phyloP scores from a whole-genome alignment of 768 basidiomycete genomes.

The Leccinum boreale region DNA sequence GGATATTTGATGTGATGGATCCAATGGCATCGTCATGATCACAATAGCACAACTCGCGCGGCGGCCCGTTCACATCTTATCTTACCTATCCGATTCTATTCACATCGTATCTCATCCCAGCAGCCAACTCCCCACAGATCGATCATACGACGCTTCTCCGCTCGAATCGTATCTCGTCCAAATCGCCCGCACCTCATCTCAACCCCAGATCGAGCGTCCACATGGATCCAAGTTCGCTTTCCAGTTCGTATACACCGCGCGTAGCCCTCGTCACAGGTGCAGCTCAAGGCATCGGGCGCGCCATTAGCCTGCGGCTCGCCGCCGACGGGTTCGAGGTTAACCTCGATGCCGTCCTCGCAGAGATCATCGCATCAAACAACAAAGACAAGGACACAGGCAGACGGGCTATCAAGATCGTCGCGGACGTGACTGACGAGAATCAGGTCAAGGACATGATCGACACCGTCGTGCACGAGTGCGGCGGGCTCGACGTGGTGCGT shows the following conservation, averaged over 20 bases:
- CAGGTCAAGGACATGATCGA: slow-evolving; percentile 15
- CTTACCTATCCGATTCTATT: neutral
- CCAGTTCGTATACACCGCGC: neutral
- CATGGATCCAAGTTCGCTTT: neutral
- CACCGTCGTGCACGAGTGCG: slow-evolving; percentile 1
- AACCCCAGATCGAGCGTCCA: neutral
- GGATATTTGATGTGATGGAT: neutral
- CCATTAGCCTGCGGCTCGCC: slow-evolving; percentile 46
- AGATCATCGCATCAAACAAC: neutral
- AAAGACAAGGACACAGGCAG: neutral
- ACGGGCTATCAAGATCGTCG: neutral
- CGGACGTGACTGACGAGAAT: slow-evolving; percentile 4
- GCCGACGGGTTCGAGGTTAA: slow-evolving; percentile 32
- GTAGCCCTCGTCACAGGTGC: slow-evolving; percentile 45
- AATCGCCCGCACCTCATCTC: neutral
- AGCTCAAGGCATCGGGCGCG: slow-evolving; percentile 46
- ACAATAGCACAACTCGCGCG: neutral
- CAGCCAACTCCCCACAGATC: neutral
- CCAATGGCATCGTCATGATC: neutral
- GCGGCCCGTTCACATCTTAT: neutral
- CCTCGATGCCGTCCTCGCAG: slow-evolving; percentile 1
- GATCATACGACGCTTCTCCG: neutral
- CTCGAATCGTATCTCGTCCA: neutral
- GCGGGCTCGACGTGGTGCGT: slow-evolving; percentile 15
- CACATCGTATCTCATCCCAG: neutral